These are phyloP conservation scores for Zanthoxylum bungeanum DNA, from an alignment of 345 rosid species.

Conservation along the genomic window DNA sequence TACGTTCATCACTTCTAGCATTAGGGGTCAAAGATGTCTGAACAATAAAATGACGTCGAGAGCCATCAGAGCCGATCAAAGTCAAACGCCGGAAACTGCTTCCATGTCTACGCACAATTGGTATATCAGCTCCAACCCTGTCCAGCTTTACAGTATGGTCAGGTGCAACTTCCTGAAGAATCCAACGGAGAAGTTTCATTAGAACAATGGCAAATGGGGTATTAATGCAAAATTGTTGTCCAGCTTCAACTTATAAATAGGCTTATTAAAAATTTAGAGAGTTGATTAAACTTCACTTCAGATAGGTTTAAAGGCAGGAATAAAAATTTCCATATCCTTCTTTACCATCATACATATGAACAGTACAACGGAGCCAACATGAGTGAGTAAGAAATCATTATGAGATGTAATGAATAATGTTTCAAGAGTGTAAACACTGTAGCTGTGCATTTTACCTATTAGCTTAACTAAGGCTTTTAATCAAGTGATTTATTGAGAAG, in stretches of 20 bases:
- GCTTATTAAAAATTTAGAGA: not conserved
- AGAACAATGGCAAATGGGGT: not conserved
- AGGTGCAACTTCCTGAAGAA: conserved; percentile 80
- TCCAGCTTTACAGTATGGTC: conserved; percentile 94
- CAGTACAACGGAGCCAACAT: not conserved
- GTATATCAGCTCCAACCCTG: conserved; percentile 91
- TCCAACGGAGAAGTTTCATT: conserved; percentile 18
- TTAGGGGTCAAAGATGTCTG: conserved; percentile 99
- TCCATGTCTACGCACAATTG: conserved; percentile 97
- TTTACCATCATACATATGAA: not conserved
- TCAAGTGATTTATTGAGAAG: not conserved
- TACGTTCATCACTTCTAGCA: conserved; percentile 97
- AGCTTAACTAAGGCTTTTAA: not conserved
- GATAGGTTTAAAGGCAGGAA: not conserved
- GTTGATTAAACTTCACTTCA: too few species aligned
- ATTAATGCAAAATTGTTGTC: not conserved
- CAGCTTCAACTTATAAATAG: not conserved
- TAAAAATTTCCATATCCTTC: not conserved
- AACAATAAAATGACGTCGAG: conserved; percentile 91
- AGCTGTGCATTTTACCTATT: not conserved
- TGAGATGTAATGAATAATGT: not conserved
- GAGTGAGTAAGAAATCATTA: too few species aligned
- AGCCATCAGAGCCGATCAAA: conserved; percentile 95
- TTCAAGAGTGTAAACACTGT: not conserved
- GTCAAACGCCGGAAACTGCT: conserved; percentile 98